Evolutionary conservation across 2,329 filamentous ascomycete species (phyloP).

Genomic region (Fusarium sp.): DNA sequence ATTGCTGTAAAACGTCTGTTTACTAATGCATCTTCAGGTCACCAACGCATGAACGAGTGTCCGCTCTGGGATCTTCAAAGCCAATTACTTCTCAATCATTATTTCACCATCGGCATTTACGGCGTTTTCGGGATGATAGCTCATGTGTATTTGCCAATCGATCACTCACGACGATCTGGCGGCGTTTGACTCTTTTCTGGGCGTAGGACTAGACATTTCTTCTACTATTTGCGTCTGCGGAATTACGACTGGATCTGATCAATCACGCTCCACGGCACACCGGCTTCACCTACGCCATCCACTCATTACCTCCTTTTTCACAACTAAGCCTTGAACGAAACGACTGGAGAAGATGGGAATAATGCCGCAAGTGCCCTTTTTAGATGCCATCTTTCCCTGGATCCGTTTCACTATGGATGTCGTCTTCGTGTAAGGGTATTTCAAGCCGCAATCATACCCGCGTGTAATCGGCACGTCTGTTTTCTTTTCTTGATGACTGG

Average conservation of each 20-base stretch:
- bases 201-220: conserved; percentile 49
- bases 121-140: conserved; percentile 53
- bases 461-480: conserved; percentile 35
- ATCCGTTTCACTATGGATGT: background rate
- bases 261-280: conserved; percentile 38
- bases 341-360: conserved; percentile 37
- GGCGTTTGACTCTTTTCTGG: conserved; percentile 49
- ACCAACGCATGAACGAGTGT: conserved; percentile 62
- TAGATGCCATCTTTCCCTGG: conserved; percentile 7
- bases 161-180: conserved; percentile 44
- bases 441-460: conserved; percentile 22
- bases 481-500: conserved; percentile 33
- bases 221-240: conserved; percentile 39
- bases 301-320: conserved; percentile 48
- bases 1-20: too few species aligned
- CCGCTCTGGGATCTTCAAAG: conserved; percentile 15
- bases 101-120: conserved; percentile 49
- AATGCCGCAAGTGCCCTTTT: conserved; percentile 19
- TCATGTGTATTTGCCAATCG: conserved; percentile 49
- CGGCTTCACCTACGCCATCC: conserved; percentile 50
- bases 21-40: conserved; percentile 50
- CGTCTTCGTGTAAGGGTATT: conserved; percentile 8
- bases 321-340: conserved; percentile 40
- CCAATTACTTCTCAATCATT: conserved; percentile 6
- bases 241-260: conserved; percentile 45